Conservation (phyloP, 2,329 filamentous ascomycete species). For the Claviceps pusilla region DNA sequence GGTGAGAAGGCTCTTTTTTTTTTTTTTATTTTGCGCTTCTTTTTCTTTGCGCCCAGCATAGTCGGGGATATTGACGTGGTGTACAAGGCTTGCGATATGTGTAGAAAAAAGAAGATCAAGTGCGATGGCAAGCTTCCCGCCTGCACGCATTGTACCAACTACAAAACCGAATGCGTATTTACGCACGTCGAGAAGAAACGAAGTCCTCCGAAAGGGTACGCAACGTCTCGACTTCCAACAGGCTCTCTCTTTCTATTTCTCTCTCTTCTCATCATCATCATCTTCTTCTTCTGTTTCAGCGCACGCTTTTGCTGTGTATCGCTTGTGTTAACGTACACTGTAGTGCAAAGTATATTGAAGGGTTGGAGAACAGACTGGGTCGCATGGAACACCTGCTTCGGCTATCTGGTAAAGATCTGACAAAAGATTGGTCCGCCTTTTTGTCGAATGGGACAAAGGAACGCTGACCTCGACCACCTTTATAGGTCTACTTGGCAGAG, state of each 20-base stretch:
- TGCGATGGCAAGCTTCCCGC: constrained; percentile 92
- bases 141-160: constrained; percentile 92
- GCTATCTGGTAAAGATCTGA: constrained; percentile 46
- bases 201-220: constrained; percentile 87
- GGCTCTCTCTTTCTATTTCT: not conserved
- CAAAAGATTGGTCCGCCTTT: not conserved
- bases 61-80: constrained; percentile 2
- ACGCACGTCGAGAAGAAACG: constrained; percentile 98
- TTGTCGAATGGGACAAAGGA: not conserved
- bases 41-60: not conserved
- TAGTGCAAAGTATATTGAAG: constrained; percentile 95
- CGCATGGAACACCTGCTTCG: constrained; percentile 87
- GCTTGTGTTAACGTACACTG: not conserved
- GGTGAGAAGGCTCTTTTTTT: constrained; percentile 33
- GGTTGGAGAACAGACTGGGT: constrained; percentile 83
- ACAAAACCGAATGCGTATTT: constrained; percentile 95
- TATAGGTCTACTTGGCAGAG: constrained; percentile 61
- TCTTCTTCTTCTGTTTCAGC: not conserved
- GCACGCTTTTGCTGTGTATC: not conserved
- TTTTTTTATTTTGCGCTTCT: not conserved
- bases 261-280: too few species aligned
- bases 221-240: not conserved
- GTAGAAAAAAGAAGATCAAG: constrained; percentile 92
- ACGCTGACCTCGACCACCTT: not conserved
- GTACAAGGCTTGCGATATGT: constrained; percentile 79